A percentile compares a stretch with the other conserved stretches of the same genome.
Conservation (phyloP, 2,329 filamentous ascomycete genomes). For the Stemphylium beticola region DNA sequence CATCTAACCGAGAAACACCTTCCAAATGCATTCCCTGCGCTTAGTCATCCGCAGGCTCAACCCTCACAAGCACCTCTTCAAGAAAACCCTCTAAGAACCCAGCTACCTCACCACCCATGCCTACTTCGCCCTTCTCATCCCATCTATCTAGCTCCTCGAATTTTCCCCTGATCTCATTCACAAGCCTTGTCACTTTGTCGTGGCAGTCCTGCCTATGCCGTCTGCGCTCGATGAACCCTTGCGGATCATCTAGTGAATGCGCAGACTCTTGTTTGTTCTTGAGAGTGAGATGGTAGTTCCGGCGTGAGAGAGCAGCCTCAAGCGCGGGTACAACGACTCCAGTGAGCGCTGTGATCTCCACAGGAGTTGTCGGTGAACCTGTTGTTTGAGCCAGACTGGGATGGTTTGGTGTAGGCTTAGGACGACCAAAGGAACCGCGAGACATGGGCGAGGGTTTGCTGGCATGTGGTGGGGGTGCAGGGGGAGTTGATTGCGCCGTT, state of each 20-base stretch:
- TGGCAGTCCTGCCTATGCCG: conserved; percentile 67
- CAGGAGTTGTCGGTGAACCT: conserved; percentile 62
- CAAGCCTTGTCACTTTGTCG: conserved; percentile 79
- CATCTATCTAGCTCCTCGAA: conserved; percentile 90
- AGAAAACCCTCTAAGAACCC: conserved; percentile 90
- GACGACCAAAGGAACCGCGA: conserved; percentile 39
- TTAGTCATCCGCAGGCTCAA: conserved; percentile 81
- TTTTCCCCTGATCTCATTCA: conserved; percentile 80
- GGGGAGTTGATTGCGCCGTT: conserved; percentile 10
- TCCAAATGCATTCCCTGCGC: background rate
- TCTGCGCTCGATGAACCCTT: conserved; percentile 49
- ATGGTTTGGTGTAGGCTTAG: conserved; percentile 30
- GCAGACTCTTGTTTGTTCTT: conserved; percentile 45
- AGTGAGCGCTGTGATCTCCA: conserved; percentile 82
- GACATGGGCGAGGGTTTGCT: conserved; percentile 31
- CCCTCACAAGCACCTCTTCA: conserved; percentile 89
- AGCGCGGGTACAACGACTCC: conserved; percentile 93
- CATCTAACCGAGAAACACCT: background rate
- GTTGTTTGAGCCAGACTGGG: conserved; percentile 49
- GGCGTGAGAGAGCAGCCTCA: conserved; percentile 85
- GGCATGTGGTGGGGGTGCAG: conserved; percentile 16
- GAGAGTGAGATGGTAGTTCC: conserved; percentile 65
- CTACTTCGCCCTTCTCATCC: conserved; percentile 85
- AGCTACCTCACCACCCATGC: conserved; percentile 89
- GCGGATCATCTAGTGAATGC: conserved; percentile 63